Conservation (phyloP, 2,329 filamentous ascomycete species). For the Fusarium sp. region DNA sequence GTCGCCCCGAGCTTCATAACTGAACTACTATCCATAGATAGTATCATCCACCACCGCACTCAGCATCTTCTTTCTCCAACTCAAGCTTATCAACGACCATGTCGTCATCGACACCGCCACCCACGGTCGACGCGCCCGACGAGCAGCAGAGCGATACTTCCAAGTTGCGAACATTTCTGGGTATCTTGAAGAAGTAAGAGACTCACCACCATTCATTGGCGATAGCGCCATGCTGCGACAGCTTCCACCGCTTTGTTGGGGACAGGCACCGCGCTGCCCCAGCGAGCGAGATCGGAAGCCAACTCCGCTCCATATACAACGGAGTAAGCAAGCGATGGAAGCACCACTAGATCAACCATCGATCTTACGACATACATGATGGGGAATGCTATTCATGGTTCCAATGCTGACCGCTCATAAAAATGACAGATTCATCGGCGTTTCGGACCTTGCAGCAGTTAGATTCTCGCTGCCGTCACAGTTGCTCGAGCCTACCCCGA, state of each 20-base stretch:
- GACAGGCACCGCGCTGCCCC: constrained; percentile 1
- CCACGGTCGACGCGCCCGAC: constrained; percentile 53
- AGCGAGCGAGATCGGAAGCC: constrained; percentile 34
- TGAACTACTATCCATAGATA: constrained; percentile 13
- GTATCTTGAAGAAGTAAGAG: constrained; percentile 86
- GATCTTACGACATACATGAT: constrained; percentile 13
- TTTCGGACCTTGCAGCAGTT: constrained; percentile 93
- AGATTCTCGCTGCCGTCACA: constrained; percentile 96
- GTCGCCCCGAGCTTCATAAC: background rate
- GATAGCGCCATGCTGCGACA: constrained; percentile 23
- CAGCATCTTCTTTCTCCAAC: constrained; percentile 19
- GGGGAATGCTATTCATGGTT: constrained; percentile 5
- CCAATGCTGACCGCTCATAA: constrained; percentile 45
- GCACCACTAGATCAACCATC: constrained; percentile 11
- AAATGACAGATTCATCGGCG: constrained; percentile 84
- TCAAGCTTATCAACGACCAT: constrained; percentile 46
- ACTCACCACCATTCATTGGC: constrained; percentile 5
- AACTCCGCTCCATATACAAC: constrained; percentile 19
- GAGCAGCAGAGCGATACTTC: constrained; percentile 78
- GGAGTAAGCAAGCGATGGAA: constrained; percentile 30
- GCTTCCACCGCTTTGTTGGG: constrained; percentile 27
- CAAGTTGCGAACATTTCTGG: constrained; percentile 89
- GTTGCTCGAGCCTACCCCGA: constrained; percentile 94
- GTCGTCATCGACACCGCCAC: constrained; percentile 54
- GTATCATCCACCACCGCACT: background rate